Base-by-base conservation (phyloP, 2,329 filamentous ascomycete species). In the Trichoderma atroviride region DNA sequence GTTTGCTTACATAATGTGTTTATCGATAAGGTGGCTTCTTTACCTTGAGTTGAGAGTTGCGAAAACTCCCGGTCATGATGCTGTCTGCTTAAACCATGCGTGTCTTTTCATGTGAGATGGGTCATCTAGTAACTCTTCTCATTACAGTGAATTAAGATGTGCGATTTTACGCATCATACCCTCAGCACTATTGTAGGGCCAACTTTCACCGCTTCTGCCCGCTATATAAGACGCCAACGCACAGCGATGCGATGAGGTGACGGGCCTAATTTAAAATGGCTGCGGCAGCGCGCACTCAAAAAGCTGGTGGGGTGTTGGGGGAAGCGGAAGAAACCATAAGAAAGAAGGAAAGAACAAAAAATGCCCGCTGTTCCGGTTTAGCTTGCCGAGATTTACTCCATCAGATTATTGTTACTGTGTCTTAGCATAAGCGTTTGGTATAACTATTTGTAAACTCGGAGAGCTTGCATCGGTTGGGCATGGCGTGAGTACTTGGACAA, bases 1-100 rank as follows among this genome's bases (percentile, higher is more conserved):
- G 40, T 13, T n/a, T 59, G 40, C 27, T 67, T 67, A 67, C 55
- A 35, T 67, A 67, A 67, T 29, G 5, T 3, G 5, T 16, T 52
- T 67, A 67, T 67, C 64, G 64, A 67, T 67, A 67, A 59, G 40
- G 0, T 5, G 37, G 7, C 37, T 9, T n/a, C 6, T n/a, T 0
- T 19, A 11, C 37, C 19, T 3, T 3, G 2, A 6, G 2, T 19
- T 19, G 33, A 19, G 2, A 40, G 16, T 43, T 43, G 40, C 19
- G 29, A 31, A 9, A 27, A 27, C 27, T 27, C 27, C 27, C 27
- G 27, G 27, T 27, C 27, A 27, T 27, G 2, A 27, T 19, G 37
- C 5, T 10, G 16, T 43, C 7, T 43, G 5, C 16, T 3, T 43
- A 43, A 19, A 43, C 5, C 19, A 19, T n/a, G 16, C 14, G 16